Evolutionary conservation across 495 filamentous ascomycete genomes (phyloP), one percentile per base, ranked within the genome.

Genomic region (Talaromyces stipitatus): DNA sequence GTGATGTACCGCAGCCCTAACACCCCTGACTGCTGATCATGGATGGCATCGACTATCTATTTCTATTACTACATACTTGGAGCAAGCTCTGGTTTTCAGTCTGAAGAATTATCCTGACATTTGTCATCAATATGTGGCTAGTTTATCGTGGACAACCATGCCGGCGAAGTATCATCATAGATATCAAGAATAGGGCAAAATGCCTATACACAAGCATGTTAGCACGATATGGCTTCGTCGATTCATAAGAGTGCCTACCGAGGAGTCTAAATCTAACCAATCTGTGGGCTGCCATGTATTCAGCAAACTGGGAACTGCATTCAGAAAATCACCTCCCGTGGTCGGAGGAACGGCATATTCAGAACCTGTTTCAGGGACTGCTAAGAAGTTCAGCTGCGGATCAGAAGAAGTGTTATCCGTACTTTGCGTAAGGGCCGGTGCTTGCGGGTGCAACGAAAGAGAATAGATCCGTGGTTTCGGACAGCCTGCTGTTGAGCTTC

Each of bases 261-360:
- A 62, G 32, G 60, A 62, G 55, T 67, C 62, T 22, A 66, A 52
- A 32, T 60, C 61, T 32, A 59, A 51, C 64, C 62, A 67, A 47
- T 67, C 62, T 23, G 55, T 55, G 20, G 58, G 50, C 30, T 63
- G 58, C 57, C 63, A 65, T 11, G 47, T 48, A 43, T 61, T 47
- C 18, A 24, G 56, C 50, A 61, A 16, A 18, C 20, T 45, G 12
- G 27, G 30, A 22, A 28, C 30, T 10, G 66, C 30, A 12, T 33
- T 12, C 30, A 12, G 30, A 33, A 7, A 33, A 33, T 33, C 12
- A 12, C 12, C 30, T 33, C 30, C 30, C 6, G 30, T 33, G 6
- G 30, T 33, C 12, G 30, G 30, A 12, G 30, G 12, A 33, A 7
- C 6, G 6, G 7, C 30, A 33, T 33, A 33, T 12, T 7, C 6